Evolutionary conservation across 106 monocot species (phyloP).

Genomic region (Alisma plantagoaquatica): DNA sequence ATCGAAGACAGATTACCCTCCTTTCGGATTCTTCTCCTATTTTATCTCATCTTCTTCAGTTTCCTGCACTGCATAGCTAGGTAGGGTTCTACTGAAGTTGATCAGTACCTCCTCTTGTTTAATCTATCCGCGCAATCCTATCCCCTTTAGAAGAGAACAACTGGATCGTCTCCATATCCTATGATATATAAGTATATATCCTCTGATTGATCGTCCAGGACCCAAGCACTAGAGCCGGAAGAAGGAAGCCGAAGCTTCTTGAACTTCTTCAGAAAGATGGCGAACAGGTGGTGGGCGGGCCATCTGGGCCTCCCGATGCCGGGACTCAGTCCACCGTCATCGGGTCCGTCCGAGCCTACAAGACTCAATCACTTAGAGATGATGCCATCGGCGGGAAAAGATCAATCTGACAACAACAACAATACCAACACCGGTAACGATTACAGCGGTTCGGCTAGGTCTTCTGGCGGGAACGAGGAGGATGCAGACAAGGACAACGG

Average conservation of each 20-base stretch:
- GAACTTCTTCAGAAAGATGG: neutral
- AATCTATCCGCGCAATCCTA: neutral
- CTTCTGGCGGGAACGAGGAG: conserved; percentile 2
- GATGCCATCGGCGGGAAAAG: no score
- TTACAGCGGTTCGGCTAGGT: no score
- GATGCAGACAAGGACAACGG: conserved; percentile 14
- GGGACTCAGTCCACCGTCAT: conserved; percentile 7
- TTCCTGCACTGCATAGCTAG: no score
- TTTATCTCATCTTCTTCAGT: no score
- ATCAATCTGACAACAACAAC: no score
- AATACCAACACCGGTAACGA: neutral
- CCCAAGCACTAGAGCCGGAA: no score
- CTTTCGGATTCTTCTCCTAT: no score
- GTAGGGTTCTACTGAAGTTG: no score
- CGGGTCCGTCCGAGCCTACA: conserved; percentile 6
- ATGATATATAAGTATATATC: no score
- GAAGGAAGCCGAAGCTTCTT: neutral
- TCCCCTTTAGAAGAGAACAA: neutral
- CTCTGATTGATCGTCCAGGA: no score
- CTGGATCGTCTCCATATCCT: neutral
- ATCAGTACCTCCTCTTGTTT: no score
- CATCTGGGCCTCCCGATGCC: conserved; percentile 12
- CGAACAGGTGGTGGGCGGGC: conserved; percentile 20
- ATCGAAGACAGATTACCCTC: no score
- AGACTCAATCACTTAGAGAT: conserved; percentile 1